phyloP scores from a whole-genome alignment of 148 eudicot species.

The Pharnaceum exiguum region DNA sequence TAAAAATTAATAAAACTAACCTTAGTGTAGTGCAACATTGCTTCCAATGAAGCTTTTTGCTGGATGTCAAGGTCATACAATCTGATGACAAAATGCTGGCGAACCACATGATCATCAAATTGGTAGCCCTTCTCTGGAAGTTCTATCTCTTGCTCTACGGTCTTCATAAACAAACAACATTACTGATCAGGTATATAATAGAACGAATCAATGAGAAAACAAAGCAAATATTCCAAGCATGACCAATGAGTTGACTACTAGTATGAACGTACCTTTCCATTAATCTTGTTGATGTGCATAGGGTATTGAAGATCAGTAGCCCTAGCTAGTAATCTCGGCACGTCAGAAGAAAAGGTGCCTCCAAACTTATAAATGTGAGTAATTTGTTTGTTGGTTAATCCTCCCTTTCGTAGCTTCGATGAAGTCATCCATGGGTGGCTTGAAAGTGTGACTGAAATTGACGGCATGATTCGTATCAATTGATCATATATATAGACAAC shows the following conservation, averaged over 20 bases:
- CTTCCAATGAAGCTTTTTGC: constrained; percentile 31
- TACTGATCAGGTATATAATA: not conserved
- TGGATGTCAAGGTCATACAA: constrained; percentile 32
- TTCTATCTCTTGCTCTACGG: constrained; percentile 12
- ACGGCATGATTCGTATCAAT: constrained; percentile 17
- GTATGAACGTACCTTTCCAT: constrained; percentile 21
- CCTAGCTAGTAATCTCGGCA: constrained; percentile 18
- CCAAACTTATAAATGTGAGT: constrained; percentile 6
- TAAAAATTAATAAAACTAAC: no score
- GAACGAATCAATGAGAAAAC: not conserved
- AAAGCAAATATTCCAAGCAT: no score
- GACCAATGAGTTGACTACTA: no score
- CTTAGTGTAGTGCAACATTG: constrained; percentile 34
- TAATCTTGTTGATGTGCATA: constrained; percentile 19
- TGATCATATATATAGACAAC: not conserved
- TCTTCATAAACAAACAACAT: no score
- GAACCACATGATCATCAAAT: constrained; percentile 18
- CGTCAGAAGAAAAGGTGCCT: not conserved
- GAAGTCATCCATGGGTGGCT: constrained; percentile 10
- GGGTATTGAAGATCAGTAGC: constrained; percentile 23
- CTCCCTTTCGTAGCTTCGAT: constrained; percentile 1
- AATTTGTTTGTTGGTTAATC: not conserved
- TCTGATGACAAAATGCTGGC: constrained; percentile 30
- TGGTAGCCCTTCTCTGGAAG: constrained; percentile 8
- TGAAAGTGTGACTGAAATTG: constrained; percentile 20